phyloP scores from a whole-genome alignment of 2,329 filamentous ascomycete genomes.

The Bipolaris zeicola region DNA sequence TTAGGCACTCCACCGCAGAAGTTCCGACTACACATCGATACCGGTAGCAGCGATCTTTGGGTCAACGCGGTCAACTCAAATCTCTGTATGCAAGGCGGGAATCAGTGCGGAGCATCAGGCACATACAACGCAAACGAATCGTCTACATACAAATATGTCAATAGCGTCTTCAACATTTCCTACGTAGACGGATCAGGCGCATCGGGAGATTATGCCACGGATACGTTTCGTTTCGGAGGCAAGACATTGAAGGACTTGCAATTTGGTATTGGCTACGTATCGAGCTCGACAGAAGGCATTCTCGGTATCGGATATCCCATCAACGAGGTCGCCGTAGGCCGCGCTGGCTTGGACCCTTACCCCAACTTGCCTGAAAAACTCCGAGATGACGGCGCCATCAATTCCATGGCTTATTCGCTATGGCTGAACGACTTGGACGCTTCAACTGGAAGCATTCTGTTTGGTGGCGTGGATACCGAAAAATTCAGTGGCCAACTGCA shows the following conservation, averaged over 20 bases:
- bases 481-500: conserved; percentile 71
- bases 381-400: conserved; percentile 65
- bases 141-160: conserved; percentile 75
- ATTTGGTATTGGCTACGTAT: conserved; percentile 74
- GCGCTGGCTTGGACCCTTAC: conserved; percentile 58
- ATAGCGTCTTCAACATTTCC: conserved; percentile 81
- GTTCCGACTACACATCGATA: conserved; percentile 64
- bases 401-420: conserved; percentile 69
- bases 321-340: conserved; percentile 76
- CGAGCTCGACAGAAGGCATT: conserved; percentile 69
- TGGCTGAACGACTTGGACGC: conserved; percentile 66
- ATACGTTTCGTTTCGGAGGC: conserved; percentile 68
- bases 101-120: conserved; percentile 66
- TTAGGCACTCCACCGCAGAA: conserved; percentile 63
- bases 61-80: conserved; percentile 67
- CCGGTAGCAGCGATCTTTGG: conserved; percentile 68
- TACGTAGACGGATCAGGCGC: conserved; percentile 84
- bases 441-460: conserved; percentile 73
- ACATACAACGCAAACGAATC: conserved; percentile 73
- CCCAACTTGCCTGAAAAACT: conserved; percentile 69
- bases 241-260: conserved; percentile 63
- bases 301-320: conserved; percentile 80
- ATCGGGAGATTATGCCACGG: conserved; percentile 77
- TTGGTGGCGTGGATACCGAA: conserved; percentile 78
- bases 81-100: conserved; percentile 59